Base-by-base conservation (phyloP, 495 filamentous ascomycete species). In the Aspergillus nanangensis region DNA sequence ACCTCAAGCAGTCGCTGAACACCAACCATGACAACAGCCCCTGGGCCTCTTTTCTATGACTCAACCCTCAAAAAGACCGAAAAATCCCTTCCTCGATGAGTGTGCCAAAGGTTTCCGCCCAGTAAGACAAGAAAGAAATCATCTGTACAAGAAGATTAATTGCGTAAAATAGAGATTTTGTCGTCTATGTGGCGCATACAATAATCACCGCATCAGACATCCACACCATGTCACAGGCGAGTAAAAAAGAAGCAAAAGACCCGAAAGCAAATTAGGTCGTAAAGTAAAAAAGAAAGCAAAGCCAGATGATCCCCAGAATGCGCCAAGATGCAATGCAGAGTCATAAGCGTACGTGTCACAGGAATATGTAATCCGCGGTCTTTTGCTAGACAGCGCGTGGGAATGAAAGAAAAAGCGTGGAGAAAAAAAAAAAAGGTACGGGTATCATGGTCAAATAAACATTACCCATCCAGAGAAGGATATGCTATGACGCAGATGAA, bases 301-400 rank as follows among this genome's bases (percentile, higher is more conserved):
- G 47, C 60, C 52, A 63, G 47, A 64, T 60, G 58, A 57, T 57
- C 57, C 62, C 56, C 11, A 49, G 60, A 50, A 49, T 66, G 65
- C 68, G 68, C 68, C 68, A 59, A 62, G 48, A 71, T 71, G 68
- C 68, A 70, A 71, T 71, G 68, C 68, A 65, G 60, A 56, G 59
- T 72, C 69, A 48, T 72, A 56, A 70, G 69, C 54, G 61, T 65
- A 67, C 62, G 61, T 71, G 66, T 71, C 57, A 57, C 57, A 58
- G 52, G 52, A 47, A 53, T 53, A 55, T 57, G 50, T 38, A 46
- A 44, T 51, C 52, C 38, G 48, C 42, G 45, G 51, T 55, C 55
- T 61, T 58, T 49, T 51, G 45, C 48, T 41, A 25, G 29, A 48
- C 21, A 34, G n/a, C n/a, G n/a, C n/a, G n/a, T n/a, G n/a, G 21